Base-by-base conservation (phyloP, 2,329 filamentous ascomycete genomes). In the Fusarium virguliforme region DNA sequence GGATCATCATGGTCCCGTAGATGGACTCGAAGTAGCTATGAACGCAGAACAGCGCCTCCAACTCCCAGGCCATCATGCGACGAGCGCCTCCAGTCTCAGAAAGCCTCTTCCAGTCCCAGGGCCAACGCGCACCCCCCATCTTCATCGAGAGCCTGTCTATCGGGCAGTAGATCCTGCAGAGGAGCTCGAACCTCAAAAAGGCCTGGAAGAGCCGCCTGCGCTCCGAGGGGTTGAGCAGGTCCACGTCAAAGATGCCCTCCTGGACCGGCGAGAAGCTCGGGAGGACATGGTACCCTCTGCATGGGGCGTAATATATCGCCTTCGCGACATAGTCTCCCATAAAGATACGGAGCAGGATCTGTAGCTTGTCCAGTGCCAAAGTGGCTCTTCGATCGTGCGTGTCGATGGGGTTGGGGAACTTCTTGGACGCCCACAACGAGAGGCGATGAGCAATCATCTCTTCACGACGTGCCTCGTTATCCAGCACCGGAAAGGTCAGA, bases 271-370 rank as follows among this genome's bases (percentile, higher is more conserved):
- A 51, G 12, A 6, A 15, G 10, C 10, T 51, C 7, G 46, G 46
- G 6, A 51, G 28, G 1, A n/a, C 8, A n/a, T 15, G 30, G 24
- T 65, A 61, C 51, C 35, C 35, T 37, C 35, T 37, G 35, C 35
- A 15, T 18, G 18, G 18, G 18, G 18, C 18, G 18, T 18, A 18
- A 18, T 18, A 18, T 18, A 22, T 56, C 7, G 65, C 58, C 34
- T 67, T 67, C 2, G 9, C 24, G 40, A 67, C 12, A 30, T 67
- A 67, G 32, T 67, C 58, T 40, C 43, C 24, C 6, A 67, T 58
- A 6, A 43, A 62, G 5, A 32, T 18, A 10, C 41, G 41, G 15
- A 46, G 41, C 8, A 22, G 41, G 10, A 46, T 46, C 1, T 24
- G 41, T 3, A 46, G 41, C 41, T 24, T 46, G 24, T 46, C 41